phyloP scores from a whole-genome alignment of 2,329 filamentous ascomycete species.

The Fusarium sublunatum region DNA sequence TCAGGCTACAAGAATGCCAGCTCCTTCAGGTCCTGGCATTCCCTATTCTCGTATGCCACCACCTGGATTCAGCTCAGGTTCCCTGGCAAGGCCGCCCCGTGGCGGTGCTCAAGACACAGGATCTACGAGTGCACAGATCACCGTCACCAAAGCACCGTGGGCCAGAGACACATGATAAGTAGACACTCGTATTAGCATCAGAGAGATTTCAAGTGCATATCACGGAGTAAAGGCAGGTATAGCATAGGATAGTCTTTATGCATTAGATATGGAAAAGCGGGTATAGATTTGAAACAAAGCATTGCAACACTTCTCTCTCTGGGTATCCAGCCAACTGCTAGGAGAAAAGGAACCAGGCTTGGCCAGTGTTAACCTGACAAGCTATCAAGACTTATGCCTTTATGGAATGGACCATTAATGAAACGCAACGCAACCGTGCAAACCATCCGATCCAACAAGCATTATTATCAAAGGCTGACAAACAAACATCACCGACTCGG shows the following conservation, averaged over 20 bases:
- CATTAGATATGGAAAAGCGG: constrained; percentile 45
- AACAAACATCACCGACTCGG: neutral
- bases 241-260: constrained; percentile 24
- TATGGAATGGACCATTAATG: constrained; percentile 6
- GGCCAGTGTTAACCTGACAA: constrained; percentile 9
- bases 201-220: neutral
- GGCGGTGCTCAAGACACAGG: constrained; percentile 39
- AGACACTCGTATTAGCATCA: neutral
- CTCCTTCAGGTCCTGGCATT: constrained; percentile 51
- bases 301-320: constrained; percentile 44
- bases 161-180: constrained; percentile 48
- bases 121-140: constrained; percentile 54
- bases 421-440: neutral
- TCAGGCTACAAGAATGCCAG: constrained; percentile 55
- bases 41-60: constrained; percentile 54
- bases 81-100: constrained; percentile 39
- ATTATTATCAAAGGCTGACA: constrained; percentile 4
- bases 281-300: constrained; percentile 49
- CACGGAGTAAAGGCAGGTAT: constrained; percentile 8
- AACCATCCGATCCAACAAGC: constrained; percentile 10
- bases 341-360: constrained; percentile 39
- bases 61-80: constrained; percentile 46
- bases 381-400: constrained; percentile 8
- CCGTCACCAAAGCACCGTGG: constrained; percentile 61
- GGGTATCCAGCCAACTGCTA: constrained; percentile 50